Evolutionary conservation across 164 flowering plant genomes (phyloP).

Genomic region (Berberis thunbergii): DNA sequence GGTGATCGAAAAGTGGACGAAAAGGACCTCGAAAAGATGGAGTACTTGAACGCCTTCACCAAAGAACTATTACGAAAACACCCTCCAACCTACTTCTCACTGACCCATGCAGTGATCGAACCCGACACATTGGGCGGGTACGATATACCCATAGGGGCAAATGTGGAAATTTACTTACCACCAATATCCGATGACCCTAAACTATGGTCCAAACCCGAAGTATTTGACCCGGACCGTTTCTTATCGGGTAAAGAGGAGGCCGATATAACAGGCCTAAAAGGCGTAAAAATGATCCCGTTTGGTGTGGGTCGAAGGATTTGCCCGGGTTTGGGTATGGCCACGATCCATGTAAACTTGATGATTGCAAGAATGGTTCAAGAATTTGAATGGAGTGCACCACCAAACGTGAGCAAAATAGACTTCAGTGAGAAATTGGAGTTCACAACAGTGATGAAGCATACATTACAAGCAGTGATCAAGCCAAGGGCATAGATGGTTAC

Average conservation of each 20-base stretch:
- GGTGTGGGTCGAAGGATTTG: conserved; percentile 91
- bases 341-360: conserved; percentile 62
- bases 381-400: conserved; percentile 68
- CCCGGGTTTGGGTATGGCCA: conserved; percentile 81
- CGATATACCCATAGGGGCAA: conserved; percentile 53
- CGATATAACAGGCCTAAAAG: conserved; percentile 61
- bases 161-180: conserved; percentile 55
- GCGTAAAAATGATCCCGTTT: conserved; percentile 79
- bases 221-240: conserved; percentile 78
- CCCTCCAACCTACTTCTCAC: conserved; percentile 75
- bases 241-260: conserved; percentile 53
- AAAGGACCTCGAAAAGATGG: conserved; percentile 64
- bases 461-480: conserved; percentile 56
- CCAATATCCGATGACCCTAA: conserved; percentile 60
- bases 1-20: conserved; percentile 55
- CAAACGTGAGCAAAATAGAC: conserved; percentile 31
- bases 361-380: conserved; percentile 90
- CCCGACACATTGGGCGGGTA: conserved; percentile 62
- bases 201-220: conserved; percentile 60
- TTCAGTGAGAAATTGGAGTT: conserved; percentile 65
- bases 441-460: conserved; percentile 78
- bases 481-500: conserved; percentile 18
- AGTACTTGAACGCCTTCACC: conserved; percentile 56
- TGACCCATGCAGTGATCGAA: conserved; percentile 73
- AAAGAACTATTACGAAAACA: conserved; percentile 79